phyloP scores from a whole-genome alignment of 2,329 filamentous ascomycete species.

The Neophaeococcomyces aloes region DNA sequence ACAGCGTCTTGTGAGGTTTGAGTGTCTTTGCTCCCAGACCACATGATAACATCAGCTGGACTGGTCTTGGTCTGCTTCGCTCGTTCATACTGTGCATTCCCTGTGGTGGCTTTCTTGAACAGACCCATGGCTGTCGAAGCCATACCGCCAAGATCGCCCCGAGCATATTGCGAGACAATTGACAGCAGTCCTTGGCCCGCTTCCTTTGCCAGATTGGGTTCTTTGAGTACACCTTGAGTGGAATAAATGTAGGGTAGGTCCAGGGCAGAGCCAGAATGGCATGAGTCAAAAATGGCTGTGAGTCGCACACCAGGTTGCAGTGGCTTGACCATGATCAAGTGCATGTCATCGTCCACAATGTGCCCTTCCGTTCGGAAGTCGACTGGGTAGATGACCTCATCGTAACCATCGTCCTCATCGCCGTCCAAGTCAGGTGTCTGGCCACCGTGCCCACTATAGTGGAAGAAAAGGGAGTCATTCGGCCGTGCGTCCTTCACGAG shows the following conservation, averaged over 20 bases:
- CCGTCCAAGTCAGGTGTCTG: constrained; percentile 64
- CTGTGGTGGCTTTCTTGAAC: constrained; percentile 75
- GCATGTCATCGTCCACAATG: constrained; percentile 70
- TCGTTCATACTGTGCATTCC: constrained; percentile 67
- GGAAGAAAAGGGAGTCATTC: constrained; percentile 94
- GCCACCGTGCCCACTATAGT: constrained; percentile 71
- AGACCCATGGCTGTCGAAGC: constrained; percentile 69
- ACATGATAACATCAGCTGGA: constrained; percentile 93
- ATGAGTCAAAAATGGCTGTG: constrained; percentile 59
- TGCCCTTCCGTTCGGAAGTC: constrained; percentile 60
- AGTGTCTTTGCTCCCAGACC: constrained; percentile 90
- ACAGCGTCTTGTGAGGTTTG: constrained; percentile 92
- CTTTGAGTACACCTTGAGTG: constrained; percentile 57
- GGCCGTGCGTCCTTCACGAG: constrained; percentile 84
- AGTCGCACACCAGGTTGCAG: constrained; percentile 72
- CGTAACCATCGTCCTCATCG: constrained; percentile 66
- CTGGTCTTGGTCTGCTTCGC: constrained; percentile 84
- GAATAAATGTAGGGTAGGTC: constrained; percentile 59
- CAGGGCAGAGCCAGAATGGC: constrained; percentile 56
- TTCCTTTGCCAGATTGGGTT: constrained; percentile 58
- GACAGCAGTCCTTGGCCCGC: constrained; percentile 54
- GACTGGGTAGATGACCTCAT: constrained; percentile 70
- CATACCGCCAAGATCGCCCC: constrained; percentile 74
- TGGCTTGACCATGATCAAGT: constrained; percentile 63
- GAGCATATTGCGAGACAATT: constrained; percentile 66